These are phyloP conservation scores for Penicillium verrucosum DNA, from an alignment of 2,329 filamentous ascomycete species.

Conservation along the genomic window DNA sequence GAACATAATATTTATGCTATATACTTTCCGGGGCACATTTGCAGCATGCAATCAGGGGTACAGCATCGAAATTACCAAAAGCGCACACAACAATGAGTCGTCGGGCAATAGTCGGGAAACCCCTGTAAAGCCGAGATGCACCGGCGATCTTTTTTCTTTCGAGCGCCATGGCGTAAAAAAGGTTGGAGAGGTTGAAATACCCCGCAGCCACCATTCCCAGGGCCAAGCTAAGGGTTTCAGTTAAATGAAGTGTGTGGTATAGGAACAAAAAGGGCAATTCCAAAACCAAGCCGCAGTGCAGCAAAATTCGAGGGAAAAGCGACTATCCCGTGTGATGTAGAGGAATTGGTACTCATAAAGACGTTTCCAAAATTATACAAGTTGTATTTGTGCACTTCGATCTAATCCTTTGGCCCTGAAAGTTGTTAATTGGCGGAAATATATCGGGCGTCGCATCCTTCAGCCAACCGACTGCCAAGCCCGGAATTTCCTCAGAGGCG, in stretches of 20 bases:
- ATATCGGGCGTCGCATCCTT: background rate
- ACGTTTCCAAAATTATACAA: background rate
- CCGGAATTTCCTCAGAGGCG: background rate
- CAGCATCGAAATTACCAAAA: conserved; percentile 4
- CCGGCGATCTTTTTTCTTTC: conserved; percentile 11
- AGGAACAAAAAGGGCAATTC: background rate
- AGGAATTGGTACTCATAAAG: background rate
- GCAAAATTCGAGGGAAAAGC: background rate
- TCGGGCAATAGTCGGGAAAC: conserved; percentile 5
- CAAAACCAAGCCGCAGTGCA: background rate
- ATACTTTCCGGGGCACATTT: too few species aligned
- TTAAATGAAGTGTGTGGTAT: background rate
- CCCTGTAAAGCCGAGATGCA: conserved; percentile 19
- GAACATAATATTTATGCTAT: too few species aligned
- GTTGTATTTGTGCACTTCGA: background rate
- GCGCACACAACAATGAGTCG: conserved; percentile 9
- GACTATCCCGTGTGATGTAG: background rate
- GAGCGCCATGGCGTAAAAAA: conserved; percentile 23
- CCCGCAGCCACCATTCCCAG: conserved; percentile 15
- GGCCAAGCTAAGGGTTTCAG: conserved; percentile 6
- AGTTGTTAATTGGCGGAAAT: background rate
- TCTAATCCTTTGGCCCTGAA: background rate
- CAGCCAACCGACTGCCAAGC: background rate
- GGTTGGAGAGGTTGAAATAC: conserved; percentile 12
- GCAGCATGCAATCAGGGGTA: too few species aligned